Conservation (phyloP, 1,284 basidiomycete genomes). For the Pseudozyma pruni region DNA sequence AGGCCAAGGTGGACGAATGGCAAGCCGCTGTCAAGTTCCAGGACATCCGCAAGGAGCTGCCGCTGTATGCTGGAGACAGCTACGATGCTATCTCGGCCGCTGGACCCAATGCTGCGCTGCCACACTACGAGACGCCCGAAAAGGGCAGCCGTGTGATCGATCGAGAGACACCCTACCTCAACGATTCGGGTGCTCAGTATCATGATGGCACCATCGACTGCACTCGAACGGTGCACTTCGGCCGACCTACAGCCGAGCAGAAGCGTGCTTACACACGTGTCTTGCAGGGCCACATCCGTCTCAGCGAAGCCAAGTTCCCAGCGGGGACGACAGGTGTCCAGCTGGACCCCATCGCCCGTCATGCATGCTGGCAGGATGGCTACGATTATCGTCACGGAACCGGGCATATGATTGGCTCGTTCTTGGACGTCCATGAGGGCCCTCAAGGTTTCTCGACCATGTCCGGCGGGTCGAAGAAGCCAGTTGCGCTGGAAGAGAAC, state of each 20-base stretch:
- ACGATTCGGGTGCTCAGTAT: conserved; percentile 63
- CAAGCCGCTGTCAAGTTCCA: conserved; percentile 54
- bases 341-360: conserved; percentile 59
- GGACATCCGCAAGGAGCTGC: conserved; percentile 34
- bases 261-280: conserved; percentile 63
- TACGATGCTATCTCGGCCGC: conserved; percentile 64
- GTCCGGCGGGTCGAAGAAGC: conserved; percentile 48
- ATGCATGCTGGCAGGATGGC: conserved; percentile 61
- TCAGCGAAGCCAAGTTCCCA: conserved; percentile 56
- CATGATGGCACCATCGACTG: conserved; percentile 65
- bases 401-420: conserved; percentile 63
- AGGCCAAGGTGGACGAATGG: conserved; percentile 49
- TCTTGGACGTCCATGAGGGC: conserved; percentile 62
- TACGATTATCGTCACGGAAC: conserved; percentile 60
- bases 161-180: conserved; percentile 58
- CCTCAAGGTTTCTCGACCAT: conserved; percentile 59
- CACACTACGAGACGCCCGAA: conserved; percentile 65
- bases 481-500: conserved; percentile 46
- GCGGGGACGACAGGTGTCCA: conserved; percentile 59
- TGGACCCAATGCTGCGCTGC: conserved; percentile 62
- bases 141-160: conserved; percentile 54
- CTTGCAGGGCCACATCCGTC: conserved; percentile 61
- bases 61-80: conserved; percentile 59
- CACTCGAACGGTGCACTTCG: conserved; percentile 65
- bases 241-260: conserved; percentile 57